Conservation (phyloP, 768 basidiomycete genomes). For the Gloeostereum incarnatum region DNA sequence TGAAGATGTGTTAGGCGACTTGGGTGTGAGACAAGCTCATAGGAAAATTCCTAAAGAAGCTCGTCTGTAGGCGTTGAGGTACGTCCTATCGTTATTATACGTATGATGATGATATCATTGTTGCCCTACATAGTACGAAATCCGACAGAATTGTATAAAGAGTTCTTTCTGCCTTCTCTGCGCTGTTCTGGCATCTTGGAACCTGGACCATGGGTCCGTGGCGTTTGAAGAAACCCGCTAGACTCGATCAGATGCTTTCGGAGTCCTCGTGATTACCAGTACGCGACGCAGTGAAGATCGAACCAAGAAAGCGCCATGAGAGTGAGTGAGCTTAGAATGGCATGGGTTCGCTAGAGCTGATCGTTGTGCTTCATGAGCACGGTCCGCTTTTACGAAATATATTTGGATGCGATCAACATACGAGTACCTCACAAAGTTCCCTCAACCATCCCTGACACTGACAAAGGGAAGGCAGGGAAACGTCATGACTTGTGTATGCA, state of each 20-base stretch:
- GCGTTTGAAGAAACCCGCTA: neutral
- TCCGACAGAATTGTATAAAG: neutral
- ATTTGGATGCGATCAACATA: too few relatives aligned
- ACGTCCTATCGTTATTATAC: neutral
- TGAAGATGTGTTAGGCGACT: constrained; percentile 38
- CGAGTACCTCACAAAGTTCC: too few relatives aligned
- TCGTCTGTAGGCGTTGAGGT: constrained; percentile 18
- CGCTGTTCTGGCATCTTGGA: neutral
- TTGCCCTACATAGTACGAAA: neutral
- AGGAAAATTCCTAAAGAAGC: constrained; percentile 35
- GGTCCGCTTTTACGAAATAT: too few relatives aligned
- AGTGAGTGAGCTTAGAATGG: too few relatives aligned
- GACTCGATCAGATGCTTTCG: constrained; percentile 1
- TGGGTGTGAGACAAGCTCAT: constrained; percentile 43
- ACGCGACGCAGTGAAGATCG: too few relatives aligned
- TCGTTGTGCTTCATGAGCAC: too few relatives aligned
- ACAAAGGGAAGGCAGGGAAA: too few relatives aligned
- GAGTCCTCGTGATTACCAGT: too few relatives aligned
- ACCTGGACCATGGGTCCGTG: neutral
- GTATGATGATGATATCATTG: neutral
- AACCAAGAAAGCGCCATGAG: too few relatives aligned
- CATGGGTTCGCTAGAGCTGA: too few relatives aligned
- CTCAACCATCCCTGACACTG: too few relatives aligned
- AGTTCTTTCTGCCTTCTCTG: neutral
- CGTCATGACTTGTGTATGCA: too few relatives aligned